phyloP scores from a whole-genome alignment of 2,329 filamentous ascomycete genomes.

The Pseudogymnoascus sp. region DNA sequence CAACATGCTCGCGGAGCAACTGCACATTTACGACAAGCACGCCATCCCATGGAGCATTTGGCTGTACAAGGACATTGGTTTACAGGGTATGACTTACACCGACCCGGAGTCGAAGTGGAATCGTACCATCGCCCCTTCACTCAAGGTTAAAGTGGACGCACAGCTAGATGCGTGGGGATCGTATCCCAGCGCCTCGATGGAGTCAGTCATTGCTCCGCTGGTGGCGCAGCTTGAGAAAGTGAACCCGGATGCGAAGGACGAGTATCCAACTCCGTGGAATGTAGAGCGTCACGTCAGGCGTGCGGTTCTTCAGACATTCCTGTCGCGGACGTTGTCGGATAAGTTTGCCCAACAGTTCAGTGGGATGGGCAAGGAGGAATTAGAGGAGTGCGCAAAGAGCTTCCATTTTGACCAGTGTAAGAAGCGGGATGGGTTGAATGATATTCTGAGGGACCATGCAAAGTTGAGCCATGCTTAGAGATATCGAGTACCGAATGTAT shows the following conservation, averaged over 20 bases:
- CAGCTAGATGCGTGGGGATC: slow-evolving; percentile 49
- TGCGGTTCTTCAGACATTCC: slow-evolving; percentile 14
- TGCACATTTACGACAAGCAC: slow-evolving; percentile 45
- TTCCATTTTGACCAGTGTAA: slow-evolving; percentile 50
- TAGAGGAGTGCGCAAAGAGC: slow-evolving; percentile 40
- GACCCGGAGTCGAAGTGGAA: slow-evolving; percentile 42
- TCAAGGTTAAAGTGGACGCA: slow-evolving; percentile 46
- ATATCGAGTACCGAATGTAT: neutral
- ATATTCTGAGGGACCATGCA: slow-evolving; percentile 19
- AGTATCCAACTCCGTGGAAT: slow-evolving; percentile 24
- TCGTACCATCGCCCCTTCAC: slow-evolving; percentile 42
- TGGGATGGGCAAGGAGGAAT: slow-evolving; percentile 41
- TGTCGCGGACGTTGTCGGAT: slow-evolving; percentile 21
- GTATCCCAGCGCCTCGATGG: slow-evolving; percentile 27
- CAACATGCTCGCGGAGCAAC: slow-evolving; percentile 39
- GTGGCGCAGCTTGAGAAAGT: slow-evolving; percentile 21
- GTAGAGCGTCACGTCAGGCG: slow-evolving; percentile 20
- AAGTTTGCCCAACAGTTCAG: slow-evolving; percentile 49
- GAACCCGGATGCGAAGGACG: slow-evolving; percentile 20
- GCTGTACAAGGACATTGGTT: slow-evolving; percentile 51
- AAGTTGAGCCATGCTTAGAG: slow-evolving; percentile 1
- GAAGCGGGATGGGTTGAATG: slow-evolving; percentile 44
- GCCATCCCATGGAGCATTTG: slow-evolving; percentile 53
- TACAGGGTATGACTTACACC: slow-evolving; percentile 49
- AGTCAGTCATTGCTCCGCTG: slow-evolving; percentile 29